Evolutionary conservation across 202 grass and related monocot genomes (phyloP), one percentile per base, ranked within the genome.

Genomic region (Brachypodium distachyon): DNA sequence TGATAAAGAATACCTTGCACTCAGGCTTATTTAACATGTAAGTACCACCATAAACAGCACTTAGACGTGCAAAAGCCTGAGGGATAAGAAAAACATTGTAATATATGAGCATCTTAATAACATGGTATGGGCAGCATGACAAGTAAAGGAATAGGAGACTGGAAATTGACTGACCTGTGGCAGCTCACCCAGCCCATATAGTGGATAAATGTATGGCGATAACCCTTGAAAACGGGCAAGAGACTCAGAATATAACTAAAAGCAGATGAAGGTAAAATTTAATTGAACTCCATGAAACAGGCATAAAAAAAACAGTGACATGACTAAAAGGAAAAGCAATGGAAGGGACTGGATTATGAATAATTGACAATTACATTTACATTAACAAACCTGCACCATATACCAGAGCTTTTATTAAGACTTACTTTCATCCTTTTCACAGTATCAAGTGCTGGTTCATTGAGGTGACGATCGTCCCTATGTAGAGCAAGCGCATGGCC

Each of bases 11-110:
- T 55, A 97, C 93, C 90, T 97, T 93, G 87, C 93, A 93, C 55
- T 97, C 90, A 46, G 87, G 93, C 84, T 97, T 97, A 67, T 88
- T 90, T 80, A 97, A 82, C 93, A 97, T 97, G 77, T 97, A 97
- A 14, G 90, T 97, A 82, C 93, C 93, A 58, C 93, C 93, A 88
- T 97, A 97, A 85, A 97, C 93, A 88, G 93, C 90, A 93, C 87
- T 97, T 63, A 96, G 61, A 54, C 93, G 89, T 38, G 89, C 89
- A 88, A 96, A 96, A 85, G 81, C 93, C 93, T 96, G 81, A 39
- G 76, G 50, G 19, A 27, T 23, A 84, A 77, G 14, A 77, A 81
- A 85, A 88, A 26, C 26, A 73, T 14, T 22, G 31, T 50, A 53
- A 53, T 42, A 58, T 61, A 80, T 46, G 8, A 75, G 17, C 14